A percentile compares a stretch with the other conserved stretches of the same genome.
Conservation (phyloP, 2,329 filamentous ascomycete genomes). For the Aspergillus sp. region DNA sequence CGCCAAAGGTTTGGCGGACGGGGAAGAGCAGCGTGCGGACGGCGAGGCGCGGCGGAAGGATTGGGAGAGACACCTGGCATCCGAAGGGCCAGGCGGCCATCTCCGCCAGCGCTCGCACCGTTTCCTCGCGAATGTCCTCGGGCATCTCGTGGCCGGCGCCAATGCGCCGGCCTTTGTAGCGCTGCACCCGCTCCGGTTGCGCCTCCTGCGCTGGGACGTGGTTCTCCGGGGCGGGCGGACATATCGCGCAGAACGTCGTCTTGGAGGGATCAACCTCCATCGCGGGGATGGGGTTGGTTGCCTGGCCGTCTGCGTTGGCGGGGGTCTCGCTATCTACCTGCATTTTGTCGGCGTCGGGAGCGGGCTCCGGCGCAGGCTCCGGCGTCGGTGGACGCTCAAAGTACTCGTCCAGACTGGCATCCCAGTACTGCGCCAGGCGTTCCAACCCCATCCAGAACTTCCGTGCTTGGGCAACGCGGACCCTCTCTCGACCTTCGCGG, state of each 20-base stretch:
- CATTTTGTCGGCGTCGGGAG: constrained; percentile 20
- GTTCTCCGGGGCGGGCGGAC: background rate
- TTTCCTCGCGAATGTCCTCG: constrained; percentile 56
- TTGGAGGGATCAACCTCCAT: constrained; percentile 26
- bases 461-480: constrained; percentile 55
- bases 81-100: constrained; percentile 59
- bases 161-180: constrained; percentile 60
- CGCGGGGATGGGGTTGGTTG: constrained; percentile 11
- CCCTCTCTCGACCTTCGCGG: constrained; percentile 44
- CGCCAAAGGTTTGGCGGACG: constrained; percentile 55
- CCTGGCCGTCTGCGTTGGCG: constrained; percentile 11
- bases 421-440: constrained; percentile 62
- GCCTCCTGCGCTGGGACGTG: background rate
- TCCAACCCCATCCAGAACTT: constrained; percentile 62
- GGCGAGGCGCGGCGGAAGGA: constrained; percentile 48
- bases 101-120: constrained; percentile 57
- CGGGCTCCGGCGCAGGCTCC: constrained; percentile 18
- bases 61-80: constrained; percentile 50
- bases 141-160: constrained; percentile 59
- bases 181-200: constrained; percentile 19
- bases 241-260: background rate
- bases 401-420: constrained; percentile 58
- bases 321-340: constrained; percentile 17
- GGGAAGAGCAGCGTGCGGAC: constrained; percentile 55
- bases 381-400: constrained; percentile 38